Evolutionary conservation across 116 monocot genomes (phyloP).

Genomic region (Cymodocea nodosa): DNA sequence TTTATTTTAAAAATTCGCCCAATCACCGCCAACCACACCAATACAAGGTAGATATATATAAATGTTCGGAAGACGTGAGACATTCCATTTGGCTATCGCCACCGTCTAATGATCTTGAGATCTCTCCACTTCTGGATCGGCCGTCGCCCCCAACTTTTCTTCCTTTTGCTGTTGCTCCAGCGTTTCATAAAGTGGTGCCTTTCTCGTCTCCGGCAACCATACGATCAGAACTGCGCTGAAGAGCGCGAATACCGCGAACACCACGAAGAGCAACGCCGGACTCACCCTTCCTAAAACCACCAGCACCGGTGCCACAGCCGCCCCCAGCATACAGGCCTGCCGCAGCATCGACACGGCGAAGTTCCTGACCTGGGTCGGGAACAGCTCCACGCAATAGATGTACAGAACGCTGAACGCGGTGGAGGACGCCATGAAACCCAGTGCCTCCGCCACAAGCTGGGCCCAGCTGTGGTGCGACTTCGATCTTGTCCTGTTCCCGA

Average conservation of each 20-base stretch:
- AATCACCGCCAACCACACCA: too few species aligned
- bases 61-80: too few species aligned
- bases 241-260: slow-evolving; percentile 39
- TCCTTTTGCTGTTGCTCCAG: slow-evolving; percentile 69
- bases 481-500: background rate
- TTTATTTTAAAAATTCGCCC: too few species aligned
- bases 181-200: slow-evolving; percentile 52
- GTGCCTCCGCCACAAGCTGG: slow-evolving; percentile 38
- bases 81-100: too few species aligned
- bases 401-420: slow-evolving; percentile 44
- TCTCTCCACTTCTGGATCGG: background rate
- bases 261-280: slow-evolving; percentile 32
- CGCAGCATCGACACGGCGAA: slow-evolving; percentile 58
- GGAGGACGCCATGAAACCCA: slow-evolving; percentile 71
- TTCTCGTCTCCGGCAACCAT: slow-evolving; percentile 69
- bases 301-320: slow-evolving; percentile 50
- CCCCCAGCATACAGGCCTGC: slow-evolving; percentile 69
- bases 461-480: slow-evolving; percentile 34
- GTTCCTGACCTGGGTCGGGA: slow-evolving; percentile 82
- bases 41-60: too few species aligned
- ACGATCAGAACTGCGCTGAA: slow-evolving; percentile 38
- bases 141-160: slow-evolving; percentile 14
- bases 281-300: slow-evolving; percentile 51
- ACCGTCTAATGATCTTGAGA: background rate
- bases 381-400: slow-evolving; percentile 64